Percentiles rank a stretch among this genome's conserved stretches.
Evolutionary conservation across 768 basidiomycete species (phyloP).

Genomic region (Russula ochroleuca): DNA sequence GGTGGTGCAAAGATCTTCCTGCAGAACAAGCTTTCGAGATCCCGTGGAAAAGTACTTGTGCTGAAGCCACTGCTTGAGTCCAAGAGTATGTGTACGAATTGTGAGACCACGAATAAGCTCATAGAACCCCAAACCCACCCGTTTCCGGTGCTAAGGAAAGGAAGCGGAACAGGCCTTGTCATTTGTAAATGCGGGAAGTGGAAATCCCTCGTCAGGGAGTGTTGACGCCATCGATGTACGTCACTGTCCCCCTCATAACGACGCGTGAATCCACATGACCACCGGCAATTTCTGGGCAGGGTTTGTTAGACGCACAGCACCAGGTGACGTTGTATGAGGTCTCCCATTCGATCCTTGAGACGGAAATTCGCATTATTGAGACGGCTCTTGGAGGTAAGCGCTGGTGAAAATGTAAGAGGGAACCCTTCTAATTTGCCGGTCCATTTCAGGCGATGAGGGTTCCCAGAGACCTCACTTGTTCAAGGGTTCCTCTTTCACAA

Average conservation of each 20-base stretch:
- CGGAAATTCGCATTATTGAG: constrained; percentile 61
- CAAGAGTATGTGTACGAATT: constrained; percentile 48
- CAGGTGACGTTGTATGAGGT: constrained; percentile 51
- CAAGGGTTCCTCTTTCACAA: constrained; percentile 82
- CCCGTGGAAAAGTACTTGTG: constrained; percentile 60
- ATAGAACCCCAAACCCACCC: constrained; percentile 6
- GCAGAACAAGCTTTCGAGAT: constrained; percentile 69
- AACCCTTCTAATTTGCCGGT: neutral
- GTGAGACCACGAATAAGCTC: constrained; percentile 18
- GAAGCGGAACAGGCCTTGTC: constrained; percentile 51
- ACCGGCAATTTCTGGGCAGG: constrained; percentile 38
- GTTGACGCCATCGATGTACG: constrained; percentile 56
- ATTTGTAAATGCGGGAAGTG: constrained; percentile 45
- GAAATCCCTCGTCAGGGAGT: constrained; percentile 49
- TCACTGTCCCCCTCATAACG: constrained; percentile 32
- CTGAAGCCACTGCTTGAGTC: constrained; percentile 50
- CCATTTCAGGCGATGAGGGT: constrained; percentile 63
- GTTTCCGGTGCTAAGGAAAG: constrained; percentile 38
- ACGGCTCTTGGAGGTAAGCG: constrained; percentile 59
- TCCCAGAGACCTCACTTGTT: constrained; percentile 67
- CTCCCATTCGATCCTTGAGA: constrained; percentile 52
- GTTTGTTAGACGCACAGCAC: constrained; percentile 58
- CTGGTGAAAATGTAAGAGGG: neutral
- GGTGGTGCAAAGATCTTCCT: constrained; percentile 69
- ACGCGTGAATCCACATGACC: constrained; percentile 19